Evolutionary conservation across 176 grass and related monocot genomes (phyloP).

Genomic region (Typha latifolia): DNA sequence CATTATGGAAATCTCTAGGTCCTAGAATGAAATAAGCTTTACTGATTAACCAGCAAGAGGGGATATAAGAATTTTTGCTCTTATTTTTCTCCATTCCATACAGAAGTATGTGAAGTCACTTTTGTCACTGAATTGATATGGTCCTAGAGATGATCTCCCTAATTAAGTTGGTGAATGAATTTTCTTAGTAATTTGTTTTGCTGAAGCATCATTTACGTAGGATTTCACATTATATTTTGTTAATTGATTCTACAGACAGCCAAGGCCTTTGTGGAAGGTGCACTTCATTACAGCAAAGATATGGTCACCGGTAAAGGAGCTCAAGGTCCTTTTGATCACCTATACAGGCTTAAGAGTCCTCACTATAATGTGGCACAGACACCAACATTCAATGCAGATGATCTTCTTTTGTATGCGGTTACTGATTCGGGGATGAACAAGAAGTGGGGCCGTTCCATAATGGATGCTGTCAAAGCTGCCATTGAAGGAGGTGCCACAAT

Average conservation of each 20-base stretch:
- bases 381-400: constrained; percentile 37
- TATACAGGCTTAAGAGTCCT: constrained; percentile 48
- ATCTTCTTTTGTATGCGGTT: constrained; percentile 85
- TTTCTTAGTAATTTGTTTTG: too few species aligned
- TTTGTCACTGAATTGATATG: too few species aligned
- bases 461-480: constrained; percentile 60
- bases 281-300: constrained; percentile 75
- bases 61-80: too few species aligned
- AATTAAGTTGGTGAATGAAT: too few species aligned
- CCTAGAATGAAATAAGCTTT: too few species aligned
- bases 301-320: constrained; percentile 63
- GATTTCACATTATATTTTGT: neutral
- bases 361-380: constrained; percentile 25
- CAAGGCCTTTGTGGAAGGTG: constrained; percentile 70
- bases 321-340: constrained; percentile 91
- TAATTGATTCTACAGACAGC: constrained; percentile 49
- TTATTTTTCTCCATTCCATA: too few species aligned
- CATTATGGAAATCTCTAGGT: too few species aligned
- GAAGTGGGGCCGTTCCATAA: constrained; percentile 65
- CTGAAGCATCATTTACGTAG: too few species aligned
- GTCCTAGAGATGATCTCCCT: too few species aligned
- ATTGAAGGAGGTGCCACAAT: constrained; percentile 85
- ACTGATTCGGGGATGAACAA: constrained; percentile 85
- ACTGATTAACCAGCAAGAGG: too few species aligned
- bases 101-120: too few species aligned